Evolutionary conservation across 129 eudicot species (phyloP), one percentile per base, ranked within the genome.

Genomic region (Ambrosia trifida): DNA sequence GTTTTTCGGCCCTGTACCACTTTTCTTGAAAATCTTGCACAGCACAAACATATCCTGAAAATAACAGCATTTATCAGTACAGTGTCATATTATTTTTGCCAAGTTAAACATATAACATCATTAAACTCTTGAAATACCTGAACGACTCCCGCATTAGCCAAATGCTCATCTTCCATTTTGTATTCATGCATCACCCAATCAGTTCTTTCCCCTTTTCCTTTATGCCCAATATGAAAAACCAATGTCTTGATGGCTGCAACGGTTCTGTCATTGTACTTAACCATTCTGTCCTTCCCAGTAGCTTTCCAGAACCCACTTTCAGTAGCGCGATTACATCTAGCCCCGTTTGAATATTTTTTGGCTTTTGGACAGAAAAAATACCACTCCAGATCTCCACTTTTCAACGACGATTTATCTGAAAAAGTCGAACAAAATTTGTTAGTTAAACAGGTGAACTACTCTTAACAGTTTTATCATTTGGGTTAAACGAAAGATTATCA

Each of bases 131-230:
- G 7, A 68, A 60, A 16, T 66, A 85, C 97, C 97, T 85, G 92
- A 78, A 71, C 28, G 11, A 81, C 30, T 67, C 84, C 96, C 2
- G 65, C 76, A 56, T 82, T 76, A 72, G 73, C 82, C 75, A 83
- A 57, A 33, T 82, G 66, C 1, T 74, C 66, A 70, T 88, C 97
- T 53, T 72, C 68, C 16, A 91, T 73, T 53, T 53, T 78, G 44
- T 86, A 91, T 66, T 91, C 97, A 17, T 91, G 83, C 64, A 91
- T 85, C 4, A 91, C 96, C 97, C 97, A 91, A 70, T 91, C 80
- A 1, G 97, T 91, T 77, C 97, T 77, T 73, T 84, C 19, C 5
- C 97, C 97, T 0, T 71, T 43, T 50, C 88, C 89, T 18, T 92
- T 83, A 79, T 78, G 84, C 49, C 89, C 90, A 8, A 17, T 3